Evolutionary conservation across 129 eudicot species (phyloP).

Genomic region (Tanacetum coccineum): DNA sequence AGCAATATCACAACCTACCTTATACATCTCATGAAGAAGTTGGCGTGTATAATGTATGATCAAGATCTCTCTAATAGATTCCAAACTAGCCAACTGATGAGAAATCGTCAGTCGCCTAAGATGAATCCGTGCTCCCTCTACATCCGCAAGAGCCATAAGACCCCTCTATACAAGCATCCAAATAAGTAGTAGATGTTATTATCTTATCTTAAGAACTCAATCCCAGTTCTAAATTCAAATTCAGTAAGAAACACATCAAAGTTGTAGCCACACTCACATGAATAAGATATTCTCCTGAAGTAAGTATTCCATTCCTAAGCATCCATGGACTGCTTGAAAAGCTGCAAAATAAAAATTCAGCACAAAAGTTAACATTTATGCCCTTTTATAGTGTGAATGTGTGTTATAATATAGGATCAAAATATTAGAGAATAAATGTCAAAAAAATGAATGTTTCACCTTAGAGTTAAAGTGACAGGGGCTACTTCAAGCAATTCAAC

Average conservation of each 20-base stretch:
- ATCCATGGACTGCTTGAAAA: constrained; percentile 99
- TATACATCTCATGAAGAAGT: constrained; percentile 93
- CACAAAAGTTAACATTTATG: too few species aligned
- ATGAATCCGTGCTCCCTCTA: constrained; percentile 88
- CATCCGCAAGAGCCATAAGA: constrained; percentile 93
- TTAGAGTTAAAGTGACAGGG: constrained; percentile 75
- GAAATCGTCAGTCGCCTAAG: constrained; percentile 64
- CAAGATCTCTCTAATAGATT: constrained; percentile 82
- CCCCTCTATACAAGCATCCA: constrained; percentile 58
- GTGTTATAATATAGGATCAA: too few species aligned
- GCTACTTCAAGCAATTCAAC: constrained; percentile 76
- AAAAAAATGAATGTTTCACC: constrained; percentile 60
- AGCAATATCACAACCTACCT: constrained; percentile 68
- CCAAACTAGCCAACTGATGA: constrained; percentile 97
- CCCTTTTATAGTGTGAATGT: too few species aligned
- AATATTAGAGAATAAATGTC: too few species aligned
- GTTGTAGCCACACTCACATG: constrained; percentile 53
- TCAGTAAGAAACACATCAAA: constrained; percentile 1
- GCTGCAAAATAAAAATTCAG: constrained; percentile 46
- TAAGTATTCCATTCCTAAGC: constrained; percentile 76
- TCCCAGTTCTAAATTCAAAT: background rate
- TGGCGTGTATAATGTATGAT: constrained; percentile 78
- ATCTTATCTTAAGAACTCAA: background rate
- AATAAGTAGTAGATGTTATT: constrained; percentile 11
- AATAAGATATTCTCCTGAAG: constrained; percentile 88